These are phyloP conservation scores for Spirogloea muscicola DNA, from an alignment of 139 green algal species.

Conservation along the genomic window DNA sequence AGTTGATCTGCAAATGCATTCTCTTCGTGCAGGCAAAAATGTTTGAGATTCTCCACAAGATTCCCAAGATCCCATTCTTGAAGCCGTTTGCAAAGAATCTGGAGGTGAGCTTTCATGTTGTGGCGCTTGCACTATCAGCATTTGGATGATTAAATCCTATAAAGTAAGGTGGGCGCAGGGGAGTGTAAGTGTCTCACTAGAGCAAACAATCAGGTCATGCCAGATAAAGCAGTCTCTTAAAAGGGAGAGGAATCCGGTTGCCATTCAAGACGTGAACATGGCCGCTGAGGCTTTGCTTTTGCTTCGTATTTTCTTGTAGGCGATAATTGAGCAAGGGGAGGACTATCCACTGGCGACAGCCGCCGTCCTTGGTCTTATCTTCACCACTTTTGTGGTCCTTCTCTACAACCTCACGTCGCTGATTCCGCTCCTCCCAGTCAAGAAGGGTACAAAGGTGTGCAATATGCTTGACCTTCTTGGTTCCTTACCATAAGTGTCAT, in stretches of 20 bases:
- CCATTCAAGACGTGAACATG: no score
- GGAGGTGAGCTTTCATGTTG: background rate
- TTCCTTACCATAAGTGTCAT: background rate
- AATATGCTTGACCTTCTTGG: background rate
- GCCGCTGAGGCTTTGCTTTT: background rate
- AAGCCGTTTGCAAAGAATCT: conserved; percentile 1
- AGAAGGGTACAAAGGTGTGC: conserved; percentile 1
- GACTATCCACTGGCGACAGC: background rate
- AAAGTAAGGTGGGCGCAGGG: no score
- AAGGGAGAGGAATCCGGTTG: no score
- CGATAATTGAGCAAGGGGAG: background rate
- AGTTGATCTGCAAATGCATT: background rate
- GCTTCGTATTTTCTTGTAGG: background rate
- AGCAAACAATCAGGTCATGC: no score
- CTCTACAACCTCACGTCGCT: conserved; percentile 9
- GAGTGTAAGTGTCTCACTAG: background rate
- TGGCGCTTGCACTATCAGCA: background rate
- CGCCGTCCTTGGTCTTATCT: background rate
- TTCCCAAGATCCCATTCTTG: conserved; percentile 1
- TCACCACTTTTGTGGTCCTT: conserved; percentile 3
- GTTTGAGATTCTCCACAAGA: conserved; percentile 35
- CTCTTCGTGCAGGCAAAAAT: conserved; percentile 16
- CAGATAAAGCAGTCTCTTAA: no score
- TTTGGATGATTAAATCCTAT: no score
- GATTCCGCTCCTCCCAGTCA: conserved; percentile 2